Base-by-base conservation (phyloP, 257 asterid genomes). In the Lycium ferocissimum region DNA sequence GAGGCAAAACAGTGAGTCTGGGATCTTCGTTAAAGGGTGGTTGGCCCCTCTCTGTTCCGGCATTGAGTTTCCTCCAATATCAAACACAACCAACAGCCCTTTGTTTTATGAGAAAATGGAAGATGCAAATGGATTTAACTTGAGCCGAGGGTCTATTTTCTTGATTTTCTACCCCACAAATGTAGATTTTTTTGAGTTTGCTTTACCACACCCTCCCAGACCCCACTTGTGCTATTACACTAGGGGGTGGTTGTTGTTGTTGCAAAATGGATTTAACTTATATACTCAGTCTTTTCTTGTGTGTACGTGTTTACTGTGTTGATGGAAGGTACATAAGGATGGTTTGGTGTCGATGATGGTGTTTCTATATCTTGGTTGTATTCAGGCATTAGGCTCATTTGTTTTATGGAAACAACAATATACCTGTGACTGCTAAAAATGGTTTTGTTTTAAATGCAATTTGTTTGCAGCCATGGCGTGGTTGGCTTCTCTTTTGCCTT, bases 11-110 rank as follows among this genome's bases (percentile, higher is more conserved):
- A 80, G 83, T 67, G 85, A 66, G 85, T 26, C 14, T 15, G 85
- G 86, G 86, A 57, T 70, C 78, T 85, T 87, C n/a, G 3, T 79
- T 54, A 76, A 20, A 85, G 90, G 92, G 26, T 69, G 76, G 51
- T 67, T 67, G 22, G 22, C 51, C 76, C 51, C 87, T 83, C 84
- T 80, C 84, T 51, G 53, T 40, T 75, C n/a, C 10, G 84, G 89
- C 89, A 10, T 54, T 85, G 91, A 89, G 18, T 43, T 80, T 82
- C 4, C 86, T 40, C 45, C 45, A 40, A 2, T 40, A 40, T 40
- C 45, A 40, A 40, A 40, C 45, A 40, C 45, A 40, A 40, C 45
- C 45, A 86, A 79, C 83, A 67, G 79, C 88, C 85, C 81, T 79
- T 61, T 26, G 26, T 26, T 1, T 45, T 26, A 26, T 6, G 20